phyloP scores from a whole-genome alignment of 352 stramenopile genomes.

The Thalassiosira livingstoniorum region DNA sequence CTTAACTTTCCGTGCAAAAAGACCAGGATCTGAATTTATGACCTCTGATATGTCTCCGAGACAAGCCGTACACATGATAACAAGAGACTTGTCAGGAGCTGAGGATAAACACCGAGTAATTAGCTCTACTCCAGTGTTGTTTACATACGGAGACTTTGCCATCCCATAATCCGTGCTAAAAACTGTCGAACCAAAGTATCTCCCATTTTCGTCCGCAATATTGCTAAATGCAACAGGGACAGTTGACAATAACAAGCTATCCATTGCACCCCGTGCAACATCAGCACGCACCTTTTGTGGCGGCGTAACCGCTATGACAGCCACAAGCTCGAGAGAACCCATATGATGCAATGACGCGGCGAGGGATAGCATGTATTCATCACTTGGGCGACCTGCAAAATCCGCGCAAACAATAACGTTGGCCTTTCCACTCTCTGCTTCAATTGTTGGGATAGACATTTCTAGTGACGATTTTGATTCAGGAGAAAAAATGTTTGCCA shows the following conservation, averaged over 20 bases:
- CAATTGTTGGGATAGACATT: constrained; percentile 40
- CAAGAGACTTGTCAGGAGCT: constrained; percentile 50
- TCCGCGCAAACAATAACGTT: constrained; percentile 56
- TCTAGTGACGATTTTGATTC: constrained; percentile 11
- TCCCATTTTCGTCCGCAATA: background rate
- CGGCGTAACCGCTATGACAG: constrained; percentile 29
- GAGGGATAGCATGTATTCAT: constrained; percentile 55
- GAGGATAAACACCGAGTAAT: constrained; percentile 34
- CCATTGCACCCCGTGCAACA: constrained; percentile 47
- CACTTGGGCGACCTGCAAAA: constrained; percentile 45
- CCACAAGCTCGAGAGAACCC: constrained; percentile 43
- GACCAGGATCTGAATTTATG: constrained; percentile 33
- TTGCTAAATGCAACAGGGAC: constrained; percentile 50
- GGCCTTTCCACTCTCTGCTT: constrained; percentile 20
- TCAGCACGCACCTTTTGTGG: constrained; percentile 33
- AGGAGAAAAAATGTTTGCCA: constrained; percentile 3
- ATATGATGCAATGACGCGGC: constrained; percentile 45
- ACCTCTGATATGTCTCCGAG: constrained; percentile 50
- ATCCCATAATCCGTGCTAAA: constrained; percentile 29
- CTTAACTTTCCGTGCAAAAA: constrained; percentile 55
- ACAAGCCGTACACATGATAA: constrained; percentile 51
- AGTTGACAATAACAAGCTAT: constrained; percentile 47
- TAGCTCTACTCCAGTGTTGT: constrained; percentile 48
- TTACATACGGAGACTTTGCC: constrained; percentile 34
- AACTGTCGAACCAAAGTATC: background rate